Base-by-base conservation (phyloP, 495 filamentous ascomycete genomes). In the Aspergillus sparsus region DNA sequence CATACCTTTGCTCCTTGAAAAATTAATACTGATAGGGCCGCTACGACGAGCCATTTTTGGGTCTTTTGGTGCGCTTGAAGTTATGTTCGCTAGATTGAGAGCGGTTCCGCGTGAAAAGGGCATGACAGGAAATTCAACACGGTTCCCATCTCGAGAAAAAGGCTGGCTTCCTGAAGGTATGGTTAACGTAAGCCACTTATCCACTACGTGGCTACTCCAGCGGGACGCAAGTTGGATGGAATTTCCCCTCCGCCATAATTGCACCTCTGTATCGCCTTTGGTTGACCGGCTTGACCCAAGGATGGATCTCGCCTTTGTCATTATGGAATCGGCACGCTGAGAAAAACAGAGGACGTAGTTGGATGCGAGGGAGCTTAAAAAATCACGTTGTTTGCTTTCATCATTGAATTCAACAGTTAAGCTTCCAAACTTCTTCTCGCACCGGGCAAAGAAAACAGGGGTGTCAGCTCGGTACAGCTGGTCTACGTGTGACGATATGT, bases 401-500 rank as follows among this genome's bases (percentile, higher is more conserved):
- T 65, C 58, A 44, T 68, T 62, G 49, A 78, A 77, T 3, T 67
- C 61, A 10, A 74, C 54, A 7, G 44, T 52, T 31, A 66, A 57
- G n/a, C 65, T 52, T 0, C 57, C 58, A 5, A 62, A 55, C 32
- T 64, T 66, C 41, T 74, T 76, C 32, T 78, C 70, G 60, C 71
- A 74, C 44, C 75, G 73, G 8, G 74, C 76, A 55, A 76, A 77
- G 6, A 35, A 61, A 0, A 74, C 73, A 5, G 62, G 64, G 11
- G 45, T 37, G 21, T 68, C 70, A 36, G 68, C 62, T 6, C 50
- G 64, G 45, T 71, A 78, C 12, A 78, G 59, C 39, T 72, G 66
- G 18, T 77, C 70, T 3, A 73, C 66, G 33, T 77, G 74, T 0
- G 66, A 70, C 5, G 75, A 78, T 31, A 78, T 64, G 44, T 78